A percentile compares a stretch with the other conserved stretches of the same genome.
These are phyloP conservation scores for Aspergillus leporis DNA, from an alignment of 495 filamentous ascomycete genomes.

Conservation along the genomic window DNA sequence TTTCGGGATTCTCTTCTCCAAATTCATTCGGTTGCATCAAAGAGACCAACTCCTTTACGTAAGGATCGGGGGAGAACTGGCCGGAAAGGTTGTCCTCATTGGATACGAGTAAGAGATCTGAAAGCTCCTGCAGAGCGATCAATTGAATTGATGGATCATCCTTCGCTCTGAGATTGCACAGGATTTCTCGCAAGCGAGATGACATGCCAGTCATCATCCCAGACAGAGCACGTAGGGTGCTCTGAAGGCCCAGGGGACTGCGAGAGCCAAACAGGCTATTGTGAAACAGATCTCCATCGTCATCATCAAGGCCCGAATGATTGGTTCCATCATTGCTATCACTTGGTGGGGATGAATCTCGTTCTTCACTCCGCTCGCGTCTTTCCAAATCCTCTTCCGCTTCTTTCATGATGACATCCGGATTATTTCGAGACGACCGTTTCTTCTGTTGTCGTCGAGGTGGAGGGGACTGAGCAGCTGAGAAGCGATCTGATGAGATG, in stretches of 20 bases:
- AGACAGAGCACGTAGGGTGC: conserved; percentile 78
- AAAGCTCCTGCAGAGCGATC: conserved; percentile 90
- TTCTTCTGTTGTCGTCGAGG: conserved; percentile 53
- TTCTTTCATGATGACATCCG: conserved; percentile 54
- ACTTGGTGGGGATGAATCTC: conserved; percentile 49
- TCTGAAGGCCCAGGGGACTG: conserved; percentile 68
- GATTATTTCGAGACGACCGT: conserved; percentile 51
- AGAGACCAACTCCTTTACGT: conserved; percentile 89
- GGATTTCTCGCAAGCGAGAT: conserved; percentile 76
- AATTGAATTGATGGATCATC: conserved; percentile 87
- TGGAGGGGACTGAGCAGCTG: conserved; percentile 36
- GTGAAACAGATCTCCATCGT: conserved; percentile 78
- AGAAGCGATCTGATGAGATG: conserved; percentile 29
- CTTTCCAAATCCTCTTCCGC: conserved; percentile 43
- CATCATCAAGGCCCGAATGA: conserved; percentile 59
- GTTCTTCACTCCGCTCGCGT: conserved; percentile 37
- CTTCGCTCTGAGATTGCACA: conserved; percentile 81
- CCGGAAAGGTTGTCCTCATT: conserved; percentile 97
- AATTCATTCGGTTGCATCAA: conserved; percentile 90
- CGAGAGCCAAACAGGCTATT: conserved; percentile 69
- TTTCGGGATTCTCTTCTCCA: conserved; percentile 91
- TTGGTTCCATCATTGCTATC: conserved; percentile 61
- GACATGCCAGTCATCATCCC: conserved; percentile 89
- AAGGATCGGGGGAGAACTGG: conserved; percentile 90
- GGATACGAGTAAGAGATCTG: conserved; percentile 88